These are phyloP conservation scores for Gloeophyllum trabeum DNA, from an alignment of 768 basidiomycete species.

Conservation along the genomic window DNA sequence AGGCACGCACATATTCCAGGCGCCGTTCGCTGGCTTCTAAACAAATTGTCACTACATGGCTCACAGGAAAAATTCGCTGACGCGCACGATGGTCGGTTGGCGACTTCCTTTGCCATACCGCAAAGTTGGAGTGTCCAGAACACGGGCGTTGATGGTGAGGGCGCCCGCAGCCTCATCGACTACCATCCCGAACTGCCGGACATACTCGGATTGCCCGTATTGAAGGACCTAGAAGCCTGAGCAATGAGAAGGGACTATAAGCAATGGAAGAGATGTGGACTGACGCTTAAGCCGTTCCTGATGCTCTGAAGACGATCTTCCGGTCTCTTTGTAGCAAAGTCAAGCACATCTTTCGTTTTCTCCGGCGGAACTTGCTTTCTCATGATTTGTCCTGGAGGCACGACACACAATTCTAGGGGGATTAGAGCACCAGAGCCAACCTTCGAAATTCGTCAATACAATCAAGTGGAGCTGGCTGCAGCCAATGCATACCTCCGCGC, in stretches of 20 bases:
- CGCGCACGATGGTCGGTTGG: conserved; percentile 48
- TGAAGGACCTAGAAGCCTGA: conserved; percentile 33
- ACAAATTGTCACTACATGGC: too few relatives aligned
- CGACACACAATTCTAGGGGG: conserved; percentile 56
- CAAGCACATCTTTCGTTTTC: conserved; percentile 48
- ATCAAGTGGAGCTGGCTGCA: conserved; percentile 1
- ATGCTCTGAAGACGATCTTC: conserved; percentile 46
- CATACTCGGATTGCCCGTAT: conserved; percentile 39
- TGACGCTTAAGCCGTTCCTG: conserved; percentile 37
- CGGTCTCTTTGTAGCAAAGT: conserved; percentile 59
- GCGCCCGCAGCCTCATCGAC: conserved; percentile 39
- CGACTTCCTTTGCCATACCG: conserved; percentile 51
- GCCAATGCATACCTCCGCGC: conserved; percentile 56
- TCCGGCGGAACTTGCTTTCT: conserved; percentile 61
- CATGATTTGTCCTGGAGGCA: conserved; percentile 59
- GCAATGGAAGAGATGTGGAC: conserved; percentile 2
- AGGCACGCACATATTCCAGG: conserved; percentile 63
- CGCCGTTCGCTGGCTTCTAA: conserved; percentile 51
- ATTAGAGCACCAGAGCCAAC: conserved; percentile 49
- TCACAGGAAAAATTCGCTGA: too few relatives aligned
- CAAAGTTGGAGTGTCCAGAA: conserved; percentile 53
- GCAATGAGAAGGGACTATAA: not conserved
- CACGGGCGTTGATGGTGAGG: conserved; percentile 46
- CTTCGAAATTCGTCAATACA: conserved; percentile 30
- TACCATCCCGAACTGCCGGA: conserved; percentile 61